A percentile compares a stretch with the other conserved stretches of the same genome.
These are phyloP conservation scores for Naganishia cerealis DNA, from an alignment of 1,284 basidiomycete species.

Conservation along the genomic window DNA sequence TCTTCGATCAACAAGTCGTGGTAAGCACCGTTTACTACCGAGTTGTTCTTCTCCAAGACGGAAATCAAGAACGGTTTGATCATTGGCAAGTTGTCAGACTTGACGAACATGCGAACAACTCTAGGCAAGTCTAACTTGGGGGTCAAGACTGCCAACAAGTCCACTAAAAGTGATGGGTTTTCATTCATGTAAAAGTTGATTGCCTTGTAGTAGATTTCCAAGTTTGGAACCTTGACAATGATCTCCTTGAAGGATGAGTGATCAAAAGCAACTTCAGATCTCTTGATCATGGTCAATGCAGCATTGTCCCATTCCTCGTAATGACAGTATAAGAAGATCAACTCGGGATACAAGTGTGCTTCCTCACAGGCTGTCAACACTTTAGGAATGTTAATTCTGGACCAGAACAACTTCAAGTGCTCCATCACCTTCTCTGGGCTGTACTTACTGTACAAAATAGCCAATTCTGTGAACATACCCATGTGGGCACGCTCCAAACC, in stretches of 20 bases:
- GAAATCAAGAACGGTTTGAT: no score
- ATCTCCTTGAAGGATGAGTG: conserved; percentile 99
- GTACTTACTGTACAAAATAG: conserved; percentile 96
- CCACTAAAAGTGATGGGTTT: conserved; percentile 88
- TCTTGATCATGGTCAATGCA: conserved; percentile 85
- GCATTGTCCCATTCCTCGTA: conserved; percentile 75
- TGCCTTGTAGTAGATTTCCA: conserved; percentile 80
- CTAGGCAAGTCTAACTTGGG: conserved; percentile 90
- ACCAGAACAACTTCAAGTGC: conserved; percentile 95
- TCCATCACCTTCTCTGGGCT: conserved; percentile 97
- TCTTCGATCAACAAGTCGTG: no score
- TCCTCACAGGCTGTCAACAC: conserved; percentile 93
- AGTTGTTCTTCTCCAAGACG: no score
- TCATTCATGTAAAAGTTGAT: conserved; percentile 87
- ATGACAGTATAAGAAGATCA: conserved; percentile 96
- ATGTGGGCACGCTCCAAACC: conserved; percentile 53
- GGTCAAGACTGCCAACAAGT: conserved; percentile 86
- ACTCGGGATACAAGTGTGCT: conserved; percentile 96
- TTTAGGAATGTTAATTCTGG: conserved; percentile 86
- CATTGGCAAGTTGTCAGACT: conserved; percentile 92
- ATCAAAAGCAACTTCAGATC: conserved; percentile 95
- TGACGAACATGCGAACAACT: conserved; percentile 92
- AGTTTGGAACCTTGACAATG: conserved; percentile 89
- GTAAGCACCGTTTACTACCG: no score
- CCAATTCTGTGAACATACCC: conserved; percentile 70